Evolutionary conservation across 345 rosid genomes (phyloP).

Genomic region (Dipteronia dyeriana): DNA sequence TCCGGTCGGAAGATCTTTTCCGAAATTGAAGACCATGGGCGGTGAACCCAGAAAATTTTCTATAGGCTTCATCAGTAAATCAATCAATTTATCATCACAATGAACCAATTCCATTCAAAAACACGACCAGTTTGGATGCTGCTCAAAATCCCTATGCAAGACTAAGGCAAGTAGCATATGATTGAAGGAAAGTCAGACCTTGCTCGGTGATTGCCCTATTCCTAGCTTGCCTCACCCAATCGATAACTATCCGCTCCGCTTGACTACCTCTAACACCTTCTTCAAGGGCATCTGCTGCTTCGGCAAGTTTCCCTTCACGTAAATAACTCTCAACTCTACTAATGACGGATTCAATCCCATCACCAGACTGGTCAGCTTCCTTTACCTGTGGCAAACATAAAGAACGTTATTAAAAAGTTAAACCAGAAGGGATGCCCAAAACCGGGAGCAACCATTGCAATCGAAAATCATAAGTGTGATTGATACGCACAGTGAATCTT

Average conservation of each 20-base stretch:
- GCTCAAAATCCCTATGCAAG: constrained; percentile 43
- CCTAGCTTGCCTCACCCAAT: constrained; percentile 75
- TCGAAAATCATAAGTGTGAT: not conserved
- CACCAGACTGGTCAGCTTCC: constrained; percentile 61
- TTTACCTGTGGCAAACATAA: constrained; percentile 46
- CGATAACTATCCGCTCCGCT: constrained; percentile 64
- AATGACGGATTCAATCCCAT: constrained; percentile 74
- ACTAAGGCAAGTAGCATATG: constrained; percentile 81
- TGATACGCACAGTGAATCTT: not conserved
- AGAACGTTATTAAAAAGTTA: not conserved
- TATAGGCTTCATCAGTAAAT: not conserved
- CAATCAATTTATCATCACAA: constrained; percentile 1
- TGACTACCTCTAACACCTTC: constrained; percentile 90
- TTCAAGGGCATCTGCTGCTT: constrained; percentile 85
- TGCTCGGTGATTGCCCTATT: constrained; percentile 91
- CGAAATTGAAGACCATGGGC: not conserved
- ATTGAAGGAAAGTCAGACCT: constrained; percentile 75
- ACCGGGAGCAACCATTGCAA: no score
- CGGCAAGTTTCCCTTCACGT: constrained; percentile 81
- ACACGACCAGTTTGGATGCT: not conserved
- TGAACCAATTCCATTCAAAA: not conserved
- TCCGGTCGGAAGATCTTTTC: not conserved
- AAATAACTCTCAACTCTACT: constrained; percentile 69
- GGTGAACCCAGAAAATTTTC: constrained; percentile 9
- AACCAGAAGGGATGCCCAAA: no score